phyloP scores from a whole-genome alignment of 2,329 filamentous ascomycete species.

The Cladosporium halotolerans region DNA sequence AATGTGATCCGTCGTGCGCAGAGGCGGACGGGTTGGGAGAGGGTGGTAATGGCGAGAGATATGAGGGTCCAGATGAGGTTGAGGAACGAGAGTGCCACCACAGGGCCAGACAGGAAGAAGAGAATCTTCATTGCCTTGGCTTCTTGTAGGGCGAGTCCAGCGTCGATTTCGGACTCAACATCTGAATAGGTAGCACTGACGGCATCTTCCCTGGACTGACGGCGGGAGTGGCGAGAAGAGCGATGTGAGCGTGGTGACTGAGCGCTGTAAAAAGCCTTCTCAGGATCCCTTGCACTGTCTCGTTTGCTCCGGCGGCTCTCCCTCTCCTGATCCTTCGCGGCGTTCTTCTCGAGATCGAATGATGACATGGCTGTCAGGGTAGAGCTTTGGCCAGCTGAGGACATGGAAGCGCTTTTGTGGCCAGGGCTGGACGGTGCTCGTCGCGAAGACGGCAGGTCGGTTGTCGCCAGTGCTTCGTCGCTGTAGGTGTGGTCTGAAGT shows the following conservation, averaged over 20 bases:
- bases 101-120: conserved; percentile 49
- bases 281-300: conserved; percentile 19
- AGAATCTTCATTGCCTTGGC: conserved; percentile 40
- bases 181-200: conserved; percentile 17
- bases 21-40: conserved; percentile 50
- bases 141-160: conserved; percentile 35
- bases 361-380: conserved; percentile 23
- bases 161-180: conserved; percentile 32
- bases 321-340: conserved; percentile 12
- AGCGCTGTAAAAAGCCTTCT: conserved; percentile 20
- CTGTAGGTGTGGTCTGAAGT: neutral
- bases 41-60: conserved; percentile 44
- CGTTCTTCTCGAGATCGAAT: conserved; percentile 28
- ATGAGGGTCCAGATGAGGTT: conserved; percentile 51
- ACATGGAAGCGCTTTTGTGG: conserved; percentile 24
- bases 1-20: conserved; percentile 46
- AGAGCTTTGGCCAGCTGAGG: conserved; percentile 18
- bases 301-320: conserved; percentile 13
- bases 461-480: conserved; percentile 1
- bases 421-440: neutral
- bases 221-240: conserved; percentile 6
- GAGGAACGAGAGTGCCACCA: conserved; percentile 48
- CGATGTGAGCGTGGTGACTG: conserved; percentile 11
- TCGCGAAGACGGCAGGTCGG: neutral
- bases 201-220: conserved; percentile 12